Evolutionary conservation across 2,329 filamentous ascomycete species (phyloP), one percentile per base, ranked within the genome.

Genomic region (Ceratocystiopsis sp.): DNA sequence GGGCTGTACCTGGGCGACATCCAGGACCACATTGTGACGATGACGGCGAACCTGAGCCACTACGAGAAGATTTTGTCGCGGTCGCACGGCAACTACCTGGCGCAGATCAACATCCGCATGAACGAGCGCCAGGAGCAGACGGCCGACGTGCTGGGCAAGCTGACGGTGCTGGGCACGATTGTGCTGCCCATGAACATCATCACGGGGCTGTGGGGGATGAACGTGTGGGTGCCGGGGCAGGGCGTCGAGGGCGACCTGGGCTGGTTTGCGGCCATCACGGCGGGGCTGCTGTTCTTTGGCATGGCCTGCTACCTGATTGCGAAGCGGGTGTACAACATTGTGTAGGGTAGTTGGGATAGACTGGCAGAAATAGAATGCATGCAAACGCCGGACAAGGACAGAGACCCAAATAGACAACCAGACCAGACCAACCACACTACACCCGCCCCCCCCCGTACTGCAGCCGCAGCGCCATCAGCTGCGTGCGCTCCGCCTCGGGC

Each of bases 131-230:
- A 93, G 58, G 89, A 98, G 60, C 80, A 93, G 63, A 98, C 91
- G 1, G 85, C 86, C 36, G 89, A 98, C 57, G 86, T 95, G 1
- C 73, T 98, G 13, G 87, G 87, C 49, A 94, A 91, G 60, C 72
- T 98, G 47, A 96, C 91, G 0, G 91, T 98, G 1, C 69, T 98
- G 1, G 91, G 91, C 50, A 98, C 91, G 7, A 96, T 98, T 52
- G 89, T 98, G 3, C 67, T 98, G 45, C 91, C 91, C 12, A 94
- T 98, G 87, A 98, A 98, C 59, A 93, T 98, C 57, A 89, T 98
- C 54, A 96, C 91, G 3, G 91, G 91, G 52, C 77, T 96, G 54
- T 98, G 89, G 87, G 91, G 89, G 42, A 96, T 96, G 89, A 98
- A 98, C 67, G 83, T 89, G 34, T 85, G 84, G 68, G 91, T 98